Evolutionary conservation across 768 basidiomycete species (phyloP).

Genomic region (Amanita pallidorosea): DNA sequence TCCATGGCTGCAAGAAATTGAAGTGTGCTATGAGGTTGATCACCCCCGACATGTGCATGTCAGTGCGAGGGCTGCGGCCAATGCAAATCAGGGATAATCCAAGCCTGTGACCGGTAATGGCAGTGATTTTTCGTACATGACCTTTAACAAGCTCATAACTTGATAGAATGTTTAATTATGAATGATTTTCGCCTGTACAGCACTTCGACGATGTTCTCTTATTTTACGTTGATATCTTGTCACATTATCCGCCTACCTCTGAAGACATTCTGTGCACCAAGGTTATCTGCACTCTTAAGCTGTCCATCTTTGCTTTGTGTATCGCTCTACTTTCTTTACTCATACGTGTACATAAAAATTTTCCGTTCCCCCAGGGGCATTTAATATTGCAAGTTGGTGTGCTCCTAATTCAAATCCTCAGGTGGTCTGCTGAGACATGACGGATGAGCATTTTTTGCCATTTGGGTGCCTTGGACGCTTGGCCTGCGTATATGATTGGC

Average conservation of each 20-base stretch:
- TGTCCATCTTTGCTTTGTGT: neutral
- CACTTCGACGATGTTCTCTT: neutral
- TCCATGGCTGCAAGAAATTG: conserved; percentile 71
- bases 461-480: neutral
- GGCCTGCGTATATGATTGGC: neutral
- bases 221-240: conserved; percentile 4
- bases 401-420: neutral
- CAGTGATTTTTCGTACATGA: neutral
- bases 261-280: neutral
- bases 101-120: neutral
- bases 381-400: neutral
- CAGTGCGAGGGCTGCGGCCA: conserved; percentile 47
- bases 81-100: neutral
- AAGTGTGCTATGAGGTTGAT: conserved; percentile 64
- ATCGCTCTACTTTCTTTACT: neutral
- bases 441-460: neutral
- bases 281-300: too few relatives aligned
- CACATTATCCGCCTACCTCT: neutral
- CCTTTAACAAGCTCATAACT: neutral
- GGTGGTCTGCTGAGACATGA: neutral
- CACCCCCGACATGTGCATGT: conserved; percentile 67
- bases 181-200: neutral
- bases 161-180: neutral
- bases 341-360: neutral
- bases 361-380: neutral